Percentiles rank a stretch among this genome's conserved stretches.
Evolutionary conservation across 2,329 filamentous ascomycete species (phyloP).

Genomic region (Acrodontium crateriforme): DNA sequence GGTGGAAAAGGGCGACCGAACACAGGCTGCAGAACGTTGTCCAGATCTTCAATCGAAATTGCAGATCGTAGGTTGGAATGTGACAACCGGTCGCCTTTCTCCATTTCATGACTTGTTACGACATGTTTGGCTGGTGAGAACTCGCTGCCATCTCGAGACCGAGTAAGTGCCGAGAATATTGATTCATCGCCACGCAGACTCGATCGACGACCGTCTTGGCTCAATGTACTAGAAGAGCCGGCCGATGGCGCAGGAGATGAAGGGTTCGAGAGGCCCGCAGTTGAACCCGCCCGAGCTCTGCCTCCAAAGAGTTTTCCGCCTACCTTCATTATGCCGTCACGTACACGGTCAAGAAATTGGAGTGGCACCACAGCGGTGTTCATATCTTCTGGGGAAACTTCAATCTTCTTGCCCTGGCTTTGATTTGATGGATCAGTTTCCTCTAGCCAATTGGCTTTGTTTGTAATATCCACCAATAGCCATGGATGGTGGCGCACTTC

Average conservation of each 20-base stretch:
- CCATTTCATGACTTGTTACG: slow-evolving; percentile 49
- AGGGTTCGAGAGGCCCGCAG: slow-evolving; percentile 35
- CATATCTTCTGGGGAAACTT: slow-evolving; percentile 83
- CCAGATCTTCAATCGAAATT: slow-evolving; percentile 6
- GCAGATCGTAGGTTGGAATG: no score
- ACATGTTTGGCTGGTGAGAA: slow-evolving; percentile 66
- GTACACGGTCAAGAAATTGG: slow-evolving; percentile 71
- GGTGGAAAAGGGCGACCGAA: slow-evolving; percentile 17
- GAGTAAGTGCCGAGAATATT: slow-evolving; percentile 36
- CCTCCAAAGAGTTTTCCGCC: slow-evolving; percentile 20
- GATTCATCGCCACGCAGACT: slow-evolving; percentile 47
- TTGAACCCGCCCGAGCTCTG: slow-evolving; percentile 43
- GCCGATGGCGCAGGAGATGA: slow-evolving; percentile 38
- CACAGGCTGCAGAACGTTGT: slow-evolving; percentile 4
- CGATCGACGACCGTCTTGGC: slow-evolving; percentile 39
- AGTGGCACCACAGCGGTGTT: slow-evolving; percentile 82
- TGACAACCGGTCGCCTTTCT: slow-evolving; percentile 7
- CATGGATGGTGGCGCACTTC: slow-evolving; percentile 92
- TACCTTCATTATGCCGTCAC: slow-evolving; percentile 51
- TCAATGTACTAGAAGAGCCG: slow-evolving; percentile 41
- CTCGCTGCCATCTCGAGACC: slow-evolving; percentile 41
- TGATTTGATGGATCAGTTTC: slow-evolving; percentile 76
- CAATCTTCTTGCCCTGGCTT: slow-evolving; percentile 69
- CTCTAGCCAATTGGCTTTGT: slow-evolving; percentile 74
- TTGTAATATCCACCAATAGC: slow-evolving; percentile 66